A percentile compares a stretch with the other conserved stretches of the same genome.
Evolutionary conservation across 169 alveolate genomes (phyloP).

Genomic region (Cryptosporidium muris): DNA sequence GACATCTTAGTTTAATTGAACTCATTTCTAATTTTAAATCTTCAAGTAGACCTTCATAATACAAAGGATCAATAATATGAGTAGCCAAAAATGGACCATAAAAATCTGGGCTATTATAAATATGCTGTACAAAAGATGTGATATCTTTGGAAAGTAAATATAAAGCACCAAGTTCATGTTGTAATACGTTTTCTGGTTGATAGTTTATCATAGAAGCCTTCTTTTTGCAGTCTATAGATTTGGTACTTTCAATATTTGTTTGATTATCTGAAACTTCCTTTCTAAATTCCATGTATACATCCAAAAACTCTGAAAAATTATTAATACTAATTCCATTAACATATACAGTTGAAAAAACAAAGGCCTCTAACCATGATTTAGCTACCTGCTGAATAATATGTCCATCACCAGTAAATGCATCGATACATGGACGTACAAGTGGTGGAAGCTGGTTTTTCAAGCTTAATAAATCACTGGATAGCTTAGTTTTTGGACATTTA

Average conservation of each 20-base stretch:
- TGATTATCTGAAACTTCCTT: neutral
- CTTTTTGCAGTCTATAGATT: neutral
- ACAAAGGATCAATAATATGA: constrained; percentile 52
- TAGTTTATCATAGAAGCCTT: neutral
- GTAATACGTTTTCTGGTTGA: constrained; percentile 23
- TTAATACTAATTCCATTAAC: constrained; percentile 45
- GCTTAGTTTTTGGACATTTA: constrained; percentile 4
- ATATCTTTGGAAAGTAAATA: constrained; percentile 47
- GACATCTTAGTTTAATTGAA: constrained; percentile 56
- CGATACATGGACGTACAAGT: constrained; percentile 28
- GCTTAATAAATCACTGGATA: neutral
- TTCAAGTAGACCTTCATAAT: constrained; percentile 55
- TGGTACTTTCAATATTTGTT: neutral
- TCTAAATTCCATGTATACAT: constrained; percentile 38
- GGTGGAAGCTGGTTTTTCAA: constrained; percentile 29
- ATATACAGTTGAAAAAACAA: constrained; percentile 43
- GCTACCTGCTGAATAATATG: constrained; percentile 31
- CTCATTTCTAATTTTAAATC: constrained; percentile 31
- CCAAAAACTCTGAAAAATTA: constrained; percentile 27
- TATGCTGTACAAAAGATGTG: constrained; percentile 25
- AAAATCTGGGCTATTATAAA: constrained; percentile 29
- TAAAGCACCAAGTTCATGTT: constrained; percentile 55
- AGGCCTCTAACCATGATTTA: constrained; percentile 67
- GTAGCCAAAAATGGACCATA: constrained; percentile 64
- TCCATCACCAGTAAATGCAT: constrained; percentile 44